Base-by-base conservation (phyloP, 108 stramenopile genomes). In the Cyclotella cryptica region DNA sequence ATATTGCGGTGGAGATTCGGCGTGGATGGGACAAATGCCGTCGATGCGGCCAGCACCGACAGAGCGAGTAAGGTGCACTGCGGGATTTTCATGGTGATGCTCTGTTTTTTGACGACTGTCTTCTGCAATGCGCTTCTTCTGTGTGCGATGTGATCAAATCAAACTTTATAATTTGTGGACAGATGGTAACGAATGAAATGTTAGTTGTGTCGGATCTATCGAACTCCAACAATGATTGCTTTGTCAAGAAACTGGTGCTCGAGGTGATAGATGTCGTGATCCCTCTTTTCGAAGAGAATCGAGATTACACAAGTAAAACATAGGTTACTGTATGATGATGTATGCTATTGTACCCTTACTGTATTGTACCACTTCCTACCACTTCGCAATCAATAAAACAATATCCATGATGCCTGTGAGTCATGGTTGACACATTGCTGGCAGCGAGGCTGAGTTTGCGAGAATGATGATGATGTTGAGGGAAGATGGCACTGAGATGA, bases 211-310 rank as follows among this genome's bases (percentile, higher is more conserved):
- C 8, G 24, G 55, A 21, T 13, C 17, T 19, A n/a, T n/a, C n/a
- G n/a, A n/a, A n/a, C n/a, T n/a, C n/a, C n/a, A 51, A 17, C 8
- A 3, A 12, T 24, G 22, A 26, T 12, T 12, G 1, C 1, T 57
- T 57, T 26, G 22, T 24, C 15, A 49, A 49, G 9, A 49, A n/a
- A 49, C 6, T 49, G 9, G 9, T n/a, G 47, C 3, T n/a, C n/a
- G n/a, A n/a, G n/a, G n/a, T n/a, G n/a, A n/a, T n/a, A n/a, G n/a
- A n/a, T n/a, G n/a, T n/a, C 49, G 8, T 19, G 55, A 1, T 57
- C 3, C 24, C 55, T 57, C 55, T 57, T n/a, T 35, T 57, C 55
- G 55, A 57, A 57, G 55, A 57, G 55, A 57, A 57, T 57, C 55
- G 22, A 26, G 12, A 24, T 24, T 24, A 35, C 35, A 35, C 35